A percentile compares a stretch with the other conserved stretches of the same genome.
Evolutionary conservation across 495 filamentous ascomycete genomes (phyloP).

Genomic region (Lophiotrema nucula): DNA sequence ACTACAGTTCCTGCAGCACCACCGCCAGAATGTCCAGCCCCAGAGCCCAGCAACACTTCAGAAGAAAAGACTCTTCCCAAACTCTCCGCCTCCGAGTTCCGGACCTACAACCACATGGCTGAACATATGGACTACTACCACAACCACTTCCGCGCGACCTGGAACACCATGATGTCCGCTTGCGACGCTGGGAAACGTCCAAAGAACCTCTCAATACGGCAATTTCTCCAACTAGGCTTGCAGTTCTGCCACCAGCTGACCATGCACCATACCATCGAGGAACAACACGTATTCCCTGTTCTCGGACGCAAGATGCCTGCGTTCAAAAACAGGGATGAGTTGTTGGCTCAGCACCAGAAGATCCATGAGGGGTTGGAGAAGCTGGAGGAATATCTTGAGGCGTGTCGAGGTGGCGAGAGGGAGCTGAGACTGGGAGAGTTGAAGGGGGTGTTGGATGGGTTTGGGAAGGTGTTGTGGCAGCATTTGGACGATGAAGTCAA

Average conservation of each 20-base stretch:
- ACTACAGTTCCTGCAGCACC: too few species aligned
- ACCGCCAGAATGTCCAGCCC: too few species aligned
- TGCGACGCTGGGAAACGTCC: conserved; percentile 55
- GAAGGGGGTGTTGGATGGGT: conserved; percentile 66
- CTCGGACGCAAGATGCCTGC: conserved; percentile 79
- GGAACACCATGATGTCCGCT: conserved; percentile 66
- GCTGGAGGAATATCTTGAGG: conserved; percentile 65
- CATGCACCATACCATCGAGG: conserved; percentile 82
- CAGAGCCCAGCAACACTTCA: too few species aligned
- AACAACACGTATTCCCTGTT: conserved; percentile 75
- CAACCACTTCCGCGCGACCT: conserved; percentile 71
- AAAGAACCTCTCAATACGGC: conserved; percentile 56
- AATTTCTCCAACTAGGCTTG: conserved; percentile 63
- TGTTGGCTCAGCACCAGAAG: conserved; percentile 73
- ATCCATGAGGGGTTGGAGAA: conserved; percentile 81
- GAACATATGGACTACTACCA: conserved; percentile 75
- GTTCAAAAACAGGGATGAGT: conserved; percentile 63
- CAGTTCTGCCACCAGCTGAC: conserved; percentile 67
- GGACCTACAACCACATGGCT: conserved; percentile 67
- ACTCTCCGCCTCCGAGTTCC: conserved; percentile 57
- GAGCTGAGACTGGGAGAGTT: conserved; percentile 68
- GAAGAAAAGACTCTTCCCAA: conserved; percentile 41
- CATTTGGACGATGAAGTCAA: conserved; percentile 47
- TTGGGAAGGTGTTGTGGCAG: conserved; percentile 48
- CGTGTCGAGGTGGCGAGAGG: conserved; percentile 61